A percentile compares a stretch with the other conserved stretches of the same genome.
These are phyloP conservation scores for Fusarium nisikadoi DNA, from an alignment of 2,329 filamentous ascomycete genomes.

Conservation along the genomic window DNA sequence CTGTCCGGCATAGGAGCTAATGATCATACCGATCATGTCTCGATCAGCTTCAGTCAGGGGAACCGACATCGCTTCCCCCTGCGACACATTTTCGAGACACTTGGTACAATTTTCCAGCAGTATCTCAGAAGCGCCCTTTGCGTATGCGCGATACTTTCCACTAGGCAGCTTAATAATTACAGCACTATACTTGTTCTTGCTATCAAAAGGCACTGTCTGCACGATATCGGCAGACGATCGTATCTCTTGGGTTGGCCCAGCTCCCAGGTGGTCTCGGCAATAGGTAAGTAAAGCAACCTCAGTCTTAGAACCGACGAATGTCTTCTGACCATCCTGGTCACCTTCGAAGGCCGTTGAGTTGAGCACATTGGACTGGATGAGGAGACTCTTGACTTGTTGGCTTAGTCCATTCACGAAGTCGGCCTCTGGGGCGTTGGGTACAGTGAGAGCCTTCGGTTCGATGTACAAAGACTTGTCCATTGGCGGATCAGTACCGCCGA, in stretches of 20 bases:
- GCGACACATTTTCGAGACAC: conserved; percentile 61
- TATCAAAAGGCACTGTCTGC: conserved; percentile 66
- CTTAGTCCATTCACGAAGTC: conserved; percentile 41
- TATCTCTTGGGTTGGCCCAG: conserved; percentile 57
- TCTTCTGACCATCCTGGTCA: conserved; percentile 55
- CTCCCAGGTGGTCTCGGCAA: conserved; percentile 61
- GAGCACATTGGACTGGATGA: conserved; percentile 66
- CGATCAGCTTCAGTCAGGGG: conserved; percentile 64
- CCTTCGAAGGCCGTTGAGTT: conserved; percentile 69
- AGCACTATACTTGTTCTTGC: conserved; percentile 66
- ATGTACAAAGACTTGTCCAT: conserved; percentile 39
- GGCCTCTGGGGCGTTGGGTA: conserved; percentile 44
- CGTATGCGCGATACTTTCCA: conserved; percentile 59
- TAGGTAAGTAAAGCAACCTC: conserved; percentile 65
- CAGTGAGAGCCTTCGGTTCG: conserved; percentile 30
- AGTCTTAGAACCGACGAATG: conserved; percentile 67
- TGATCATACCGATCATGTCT: conserved; percentile 63
- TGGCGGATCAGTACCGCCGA: conserved; percentile 36
- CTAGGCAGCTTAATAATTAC: conserved; percentile 61
- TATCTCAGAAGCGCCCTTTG: conserved; percentile 69
- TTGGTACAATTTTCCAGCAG: conserved; percentile 58
- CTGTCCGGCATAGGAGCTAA: conserved; percentile 69
- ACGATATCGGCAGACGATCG: conserved; percentile 59
- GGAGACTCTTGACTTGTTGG: conserved; percentile 65
- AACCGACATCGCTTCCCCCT: conserved; percentile 61